Evolutionary conservation across 2,329 filamentous ascomycete species (phyloP).

Genomic region (Colletotrichum filicis): DNA sequence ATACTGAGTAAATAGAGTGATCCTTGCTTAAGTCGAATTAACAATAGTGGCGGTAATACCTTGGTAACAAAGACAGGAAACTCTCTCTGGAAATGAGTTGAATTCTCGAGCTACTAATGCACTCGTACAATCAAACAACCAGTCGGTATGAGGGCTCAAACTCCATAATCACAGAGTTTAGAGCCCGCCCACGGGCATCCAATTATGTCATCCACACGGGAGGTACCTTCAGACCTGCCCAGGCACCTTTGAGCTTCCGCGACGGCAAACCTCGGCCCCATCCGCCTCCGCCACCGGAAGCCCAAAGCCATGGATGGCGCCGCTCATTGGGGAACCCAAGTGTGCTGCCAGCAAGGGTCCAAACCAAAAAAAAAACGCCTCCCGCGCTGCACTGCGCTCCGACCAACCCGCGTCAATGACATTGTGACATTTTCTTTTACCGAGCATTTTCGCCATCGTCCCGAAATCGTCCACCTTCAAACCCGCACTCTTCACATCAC

Average conservation of each 20-base stretch:
- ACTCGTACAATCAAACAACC: no score
- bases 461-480: background rate
- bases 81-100: no score
- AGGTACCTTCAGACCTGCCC: no score
- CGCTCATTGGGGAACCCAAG: background rate
- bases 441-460: slow-evolving; percentile 1
- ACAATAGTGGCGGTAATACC: no score
- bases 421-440: slow-evolving; percentile 19
- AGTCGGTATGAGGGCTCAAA: no score
- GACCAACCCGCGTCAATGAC: slow-evolving; percentile 16
- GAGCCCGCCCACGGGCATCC: no score
- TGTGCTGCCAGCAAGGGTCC: background rate
- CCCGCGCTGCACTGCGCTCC: background rate
- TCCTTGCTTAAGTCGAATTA: no score
- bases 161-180: no score
- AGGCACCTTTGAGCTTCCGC: background rate
- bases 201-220: no score
- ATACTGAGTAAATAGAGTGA: no score
- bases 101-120: no score
- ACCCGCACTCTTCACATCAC: background rate
- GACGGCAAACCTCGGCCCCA: background rate
- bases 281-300: slow-evolving; percentile 7
- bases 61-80: no score
- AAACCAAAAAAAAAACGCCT: background rate
- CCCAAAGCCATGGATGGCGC: background rate